Conservation (phyloP, 192 early-diverging fungal genomes). For the Mortierella alpina region DNA sequence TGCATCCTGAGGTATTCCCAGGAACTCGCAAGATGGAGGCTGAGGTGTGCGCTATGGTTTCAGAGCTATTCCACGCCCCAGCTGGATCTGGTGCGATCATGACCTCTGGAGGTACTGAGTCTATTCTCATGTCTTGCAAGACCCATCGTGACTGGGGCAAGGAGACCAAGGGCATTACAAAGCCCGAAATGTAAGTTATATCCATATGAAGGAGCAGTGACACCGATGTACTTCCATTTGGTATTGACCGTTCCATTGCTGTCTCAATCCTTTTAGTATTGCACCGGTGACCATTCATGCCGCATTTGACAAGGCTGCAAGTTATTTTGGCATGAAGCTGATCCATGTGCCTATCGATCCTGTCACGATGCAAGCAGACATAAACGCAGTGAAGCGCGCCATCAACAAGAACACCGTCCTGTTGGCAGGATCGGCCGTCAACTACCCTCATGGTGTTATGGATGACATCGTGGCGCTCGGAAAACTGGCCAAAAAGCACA, state of each 20-base stretch:
- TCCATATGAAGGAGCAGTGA: neutral
- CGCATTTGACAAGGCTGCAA: slow-evolving; percentile 95
- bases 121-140: slow-evolving; percentile 94
- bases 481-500: slow-evolving; percentile 79
- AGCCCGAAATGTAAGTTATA: slow-evolving; percentile 89
- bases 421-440: slow-evolving; percentile 91
- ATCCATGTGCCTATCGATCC: slow-evolving; percentile 87
- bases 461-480: slow-evolving; percentile 90
- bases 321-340: slow-evolving; percentile 91
- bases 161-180: slow-evolving; percentile 79
- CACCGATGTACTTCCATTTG: neutral
- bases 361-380: slow-evolving; percentile 77
- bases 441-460: slow-evolving; percentile 93
- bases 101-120: slow-evolving; percentile 96
- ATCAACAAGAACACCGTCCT: slow-evolving; percentile 94
- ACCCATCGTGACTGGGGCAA: slow-evolving; percentile 91
- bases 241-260: neutral
- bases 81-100: slow-evolving; percentile 82
- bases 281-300: slow-evolving; percentile 94
- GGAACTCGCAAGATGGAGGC: slow-evolving; percentile 96
- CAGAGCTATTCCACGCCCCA: slow-evolving; percentile 86
- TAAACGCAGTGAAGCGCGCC: slow-evolving; percentile 79
- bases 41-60: slow-evolving; percentile 93
- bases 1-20: slow-evolving; percentile 96
- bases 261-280: slow-evolving; percentile 64